Evolutionary conservation across 2,329 filamentous ascomycete genomes (phyloP).

Genomic region (Chaetomiaceae sp.): DNA sequence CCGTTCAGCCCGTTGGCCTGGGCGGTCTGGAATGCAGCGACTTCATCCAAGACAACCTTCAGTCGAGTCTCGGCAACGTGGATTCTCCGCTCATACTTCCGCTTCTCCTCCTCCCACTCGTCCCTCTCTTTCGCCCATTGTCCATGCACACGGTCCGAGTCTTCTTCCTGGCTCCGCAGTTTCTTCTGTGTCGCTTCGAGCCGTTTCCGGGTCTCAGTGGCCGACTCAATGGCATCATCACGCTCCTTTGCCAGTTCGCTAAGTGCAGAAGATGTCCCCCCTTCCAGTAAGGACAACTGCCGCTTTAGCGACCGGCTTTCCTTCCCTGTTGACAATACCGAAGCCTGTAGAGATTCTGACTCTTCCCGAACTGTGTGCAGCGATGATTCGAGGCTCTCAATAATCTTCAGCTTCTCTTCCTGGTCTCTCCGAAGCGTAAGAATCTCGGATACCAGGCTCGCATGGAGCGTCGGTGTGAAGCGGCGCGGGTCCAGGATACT

Average conservation of each 20-base stretch:
- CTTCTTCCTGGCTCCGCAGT: constrained; percentile 73
- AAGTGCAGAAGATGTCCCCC: constrained; percentile 79
- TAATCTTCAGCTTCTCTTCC: constrained; percentile 81
- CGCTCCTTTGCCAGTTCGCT: constrained; percentile 80
- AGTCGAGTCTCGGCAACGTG: constrained; percentile 87
- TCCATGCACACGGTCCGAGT: constrained; percentile 70
- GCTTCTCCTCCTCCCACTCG: constrained; percentile 76
- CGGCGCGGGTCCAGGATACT: constrained; percentile 79
- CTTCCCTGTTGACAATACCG: constrained; percentile 60
- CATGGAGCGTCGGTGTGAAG: constrained; percentile 92
- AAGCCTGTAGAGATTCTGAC: constrained; percentile 64
- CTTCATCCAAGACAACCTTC: constrained; percentile 79
- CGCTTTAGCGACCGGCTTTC: constrained; percentile 78
- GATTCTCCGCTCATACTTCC: constrained; percentile 75
- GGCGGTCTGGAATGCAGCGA: constrained; percentile 64
- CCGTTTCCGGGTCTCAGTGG: constrained; percentile 68
- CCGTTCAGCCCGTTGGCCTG: constrained; percentile 36
- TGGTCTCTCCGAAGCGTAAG: constrained; percentile 80
- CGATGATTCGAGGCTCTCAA: constrained; percentile 75
- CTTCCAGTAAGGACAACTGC: constrained; percentile 81
- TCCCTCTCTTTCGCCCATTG: constrained; percentile 83
- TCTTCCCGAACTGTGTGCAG: constrained; percentile 70
- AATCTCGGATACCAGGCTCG: constrained; percentile 92
- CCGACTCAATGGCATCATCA: constrained; percentile 72
- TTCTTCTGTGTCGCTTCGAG: constrained; percentile 76